phyloP scores from a whole-genome alignment of 306 rosid species.

The Astragalus glycyphyllos region DNA sequence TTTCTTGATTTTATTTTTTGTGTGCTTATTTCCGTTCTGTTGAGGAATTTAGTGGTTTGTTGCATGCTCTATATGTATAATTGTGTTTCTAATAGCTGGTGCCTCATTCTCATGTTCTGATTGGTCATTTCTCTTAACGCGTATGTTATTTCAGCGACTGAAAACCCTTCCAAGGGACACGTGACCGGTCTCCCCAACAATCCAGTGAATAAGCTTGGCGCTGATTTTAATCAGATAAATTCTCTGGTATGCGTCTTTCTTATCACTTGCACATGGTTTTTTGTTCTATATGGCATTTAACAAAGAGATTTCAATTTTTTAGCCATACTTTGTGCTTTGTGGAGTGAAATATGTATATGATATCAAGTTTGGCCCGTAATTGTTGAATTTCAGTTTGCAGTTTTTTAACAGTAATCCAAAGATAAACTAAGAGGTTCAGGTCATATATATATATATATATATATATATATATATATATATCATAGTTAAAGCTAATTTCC shows the following conservation, averaged over 20 bases:
- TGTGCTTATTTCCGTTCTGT: not conserved
- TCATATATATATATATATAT: not conserved
- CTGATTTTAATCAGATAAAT: slow-evolving; percentile 65
- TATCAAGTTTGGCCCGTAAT: too few species aligned
- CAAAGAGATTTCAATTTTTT: not conserved
- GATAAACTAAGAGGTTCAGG: not conserved
- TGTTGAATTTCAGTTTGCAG: not conserved
- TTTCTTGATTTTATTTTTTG: not conserved
- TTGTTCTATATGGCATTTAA: not conserved
- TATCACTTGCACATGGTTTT: not conserved
- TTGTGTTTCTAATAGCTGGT: not conserved
- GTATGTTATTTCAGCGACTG: slow-evolving; percentile 58
- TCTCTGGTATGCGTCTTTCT: slow-evolving; percentile 63
- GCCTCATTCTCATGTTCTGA: slow-evolving; percentile 12
- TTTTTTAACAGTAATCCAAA: too few species aligned
- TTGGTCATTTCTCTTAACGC: not conserved
- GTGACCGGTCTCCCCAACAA: slow-evolving; percentile 67
- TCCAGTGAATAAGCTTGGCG: slow-evolving; percentile 75
- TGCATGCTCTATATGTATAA: not conserved
- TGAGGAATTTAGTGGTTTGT: not conserved
- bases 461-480: not conserved
- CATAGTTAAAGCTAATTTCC: slow-evolving; percentile 14
- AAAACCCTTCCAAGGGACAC: slow-evolving; percentile 63
- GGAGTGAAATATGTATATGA: not conserved
- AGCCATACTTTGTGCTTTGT: not conserved